Evolutionary conservation across 2,329 filamentous ascomycete genomes (phyloP).

Genomic region (Apiospora malaysiana): DNA sequence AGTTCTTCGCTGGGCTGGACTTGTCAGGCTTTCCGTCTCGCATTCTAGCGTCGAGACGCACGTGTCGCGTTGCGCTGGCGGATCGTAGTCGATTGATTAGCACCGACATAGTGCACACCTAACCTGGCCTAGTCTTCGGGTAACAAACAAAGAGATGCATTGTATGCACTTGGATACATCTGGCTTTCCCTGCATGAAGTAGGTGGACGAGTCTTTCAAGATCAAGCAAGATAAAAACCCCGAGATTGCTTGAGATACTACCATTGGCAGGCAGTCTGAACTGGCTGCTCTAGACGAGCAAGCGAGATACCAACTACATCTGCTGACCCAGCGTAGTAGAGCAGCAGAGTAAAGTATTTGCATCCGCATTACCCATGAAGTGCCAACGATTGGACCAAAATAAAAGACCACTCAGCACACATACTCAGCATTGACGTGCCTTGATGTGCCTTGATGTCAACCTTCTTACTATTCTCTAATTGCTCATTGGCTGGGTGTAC

Average conservation of each 20-base stretch:
- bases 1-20: neutral
- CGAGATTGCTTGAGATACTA: neutral
- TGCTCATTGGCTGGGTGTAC: neutral
- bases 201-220: neutral
- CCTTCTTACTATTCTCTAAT: neutral
- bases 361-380: neutral
- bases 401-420: neutral
- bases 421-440: neutral
- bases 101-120: neutral
- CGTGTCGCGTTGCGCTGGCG: neutral
- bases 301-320: neutral
- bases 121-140: neutral
- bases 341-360: neutral
- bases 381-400: neutral
- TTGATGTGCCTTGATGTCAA: too few relatives aligned
- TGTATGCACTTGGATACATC: neutral
- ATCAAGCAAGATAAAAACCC: too few relatives aligned
- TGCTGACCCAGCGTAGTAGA: neutral
- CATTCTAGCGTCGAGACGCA: neutral
- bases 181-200: neutral
- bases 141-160: neutral
- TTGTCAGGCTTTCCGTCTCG: neutral
- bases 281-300: neutral
- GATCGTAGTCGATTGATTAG: neutral
- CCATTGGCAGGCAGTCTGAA: neutral